These are phyloP conservation scores for Penicillium frequentans DNA, from an alignment of 2,329 filamentous ascomycete species.

Conservation along the genomic window DNA sequence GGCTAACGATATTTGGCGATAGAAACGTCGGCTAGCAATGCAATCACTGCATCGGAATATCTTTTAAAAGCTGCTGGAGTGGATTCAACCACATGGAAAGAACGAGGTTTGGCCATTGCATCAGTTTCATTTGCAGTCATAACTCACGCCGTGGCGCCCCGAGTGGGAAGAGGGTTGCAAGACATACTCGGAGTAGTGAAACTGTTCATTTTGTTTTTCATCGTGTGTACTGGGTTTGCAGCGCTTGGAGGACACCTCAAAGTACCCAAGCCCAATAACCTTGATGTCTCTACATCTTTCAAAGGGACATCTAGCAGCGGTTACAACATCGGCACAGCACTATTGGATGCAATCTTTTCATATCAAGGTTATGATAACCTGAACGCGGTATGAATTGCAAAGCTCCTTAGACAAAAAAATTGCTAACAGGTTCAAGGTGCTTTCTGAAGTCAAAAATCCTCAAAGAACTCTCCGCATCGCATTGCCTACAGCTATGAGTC, in stretches of 20 bases:
- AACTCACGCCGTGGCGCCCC: constrained; percentile 43
- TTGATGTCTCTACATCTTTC: constrained; percentile 29
- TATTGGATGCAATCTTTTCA: constrained; percentile 39
- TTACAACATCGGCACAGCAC: constrained; percentile 24
- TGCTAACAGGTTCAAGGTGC: constrained; percentile 31
- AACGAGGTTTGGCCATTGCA: constrained; percentile 28
- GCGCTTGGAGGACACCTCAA: constrained; percentile 37
- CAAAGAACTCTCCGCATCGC: constrained; percentile 56
- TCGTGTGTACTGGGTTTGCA: constrained; percentile 46
- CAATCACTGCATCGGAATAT: constrained; percentile 25
- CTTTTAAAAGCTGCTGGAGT: constrained; percentile 25
- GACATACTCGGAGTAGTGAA: constrained; percentile 49
- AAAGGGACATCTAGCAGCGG: constrained; percentile 19
- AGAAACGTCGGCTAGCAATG: constrained; percentile 23
- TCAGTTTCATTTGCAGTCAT: constrained; percentile 37
- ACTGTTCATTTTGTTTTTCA: constrained; percentile 45
- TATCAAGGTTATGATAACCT: constrained; percentile 46
- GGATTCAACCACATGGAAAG: constrained; percentile 24
- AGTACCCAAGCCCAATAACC: constrained; percentile 43
- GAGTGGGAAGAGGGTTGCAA: constrained; percentile 44
- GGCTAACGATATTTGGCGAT: not conserved
- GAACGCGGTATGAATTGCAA: constrained; percentile 10
- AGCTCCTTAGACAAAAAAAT: not conserved
- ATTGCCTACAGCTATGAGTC: constrained; percentile 51
- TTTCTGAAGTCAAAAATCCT: constrained; percentile 55